Percentiles rank a stretch among this genome's conserved stretches.
Evolutionary conservation across 345 rosid species (phyloP).

Genomic region (Bruguiera gymnorhiza): DNA sequence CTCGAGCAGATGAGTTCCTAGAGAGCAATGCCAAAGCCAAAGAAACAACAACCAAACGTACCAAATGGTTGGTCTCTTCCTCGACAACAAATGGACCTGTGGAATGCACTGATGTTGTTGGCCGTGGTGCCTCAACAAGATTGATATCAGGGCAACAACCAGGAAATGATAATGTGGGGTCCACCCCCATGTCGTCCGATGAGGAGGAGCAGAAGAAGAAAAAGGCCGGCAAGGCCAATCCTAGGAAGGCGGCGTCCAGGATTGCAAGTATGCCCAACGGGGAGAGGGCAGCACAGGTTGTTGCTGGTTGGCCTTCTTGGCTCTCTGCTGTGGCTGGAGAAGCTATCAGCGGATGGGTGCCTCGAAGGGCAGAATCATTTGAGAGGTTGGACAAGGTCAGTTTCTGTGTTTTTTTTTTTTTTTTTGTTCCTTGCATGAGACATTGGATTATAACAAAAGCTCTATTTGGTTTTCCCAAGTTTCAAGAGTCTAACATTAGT

Average conservation of each 20-base stretch:
- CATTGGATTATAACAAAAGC: background rate
- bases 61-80: slow-evolving; percentile 38
- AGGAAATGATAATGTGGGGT: slow-evolving; percentile 19
- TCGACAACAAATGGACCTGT: slow-evolving; percentile 31
- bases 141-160: slow-evolving; percentile 40
- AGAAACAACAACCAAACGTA: slow-evolving; percentile 28
- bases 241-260: slow-evolving; percentile 41
- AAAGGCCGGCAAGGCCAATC: slow-evolving; percentile 27
- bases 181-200: slow-evolving; percentile 24
- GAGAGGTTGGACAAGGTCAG: slow-evolving; percentile 91
- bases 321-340: slow-evolving; percentile 89
- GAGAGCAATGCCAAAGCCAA: slow-evolving; percentile 31
- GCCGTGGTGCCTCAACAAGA: slow-evolving; percentile 34
- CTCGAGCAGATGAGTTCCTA: slow-evolving; percentile 31
- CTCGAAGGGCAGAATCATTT: slow-evolving; percentile 83
- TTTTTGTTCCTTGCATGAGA: background rate
- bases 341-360: slow-evolving; percentile 94
- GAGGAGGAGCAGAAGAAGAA: slow-evolving; percentile 36
- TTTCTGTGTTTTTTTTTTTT: background rate
- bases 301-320: slow-evolving; percentile 99
- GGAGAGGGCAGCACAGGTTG: slow-evolving; percentile 67
- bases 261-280: slow-evolving; percentile 50
- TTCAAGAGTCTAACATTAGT: too few species aligned
- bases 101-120: slow-evolving; percentile 32
- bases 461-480: background rate